These are phyloP conservation scores for Fusarium pseudograminearum DNA, from an alignment of 2,329 filamentous ascomycete species.

Conservation along the genomic window DNA sequence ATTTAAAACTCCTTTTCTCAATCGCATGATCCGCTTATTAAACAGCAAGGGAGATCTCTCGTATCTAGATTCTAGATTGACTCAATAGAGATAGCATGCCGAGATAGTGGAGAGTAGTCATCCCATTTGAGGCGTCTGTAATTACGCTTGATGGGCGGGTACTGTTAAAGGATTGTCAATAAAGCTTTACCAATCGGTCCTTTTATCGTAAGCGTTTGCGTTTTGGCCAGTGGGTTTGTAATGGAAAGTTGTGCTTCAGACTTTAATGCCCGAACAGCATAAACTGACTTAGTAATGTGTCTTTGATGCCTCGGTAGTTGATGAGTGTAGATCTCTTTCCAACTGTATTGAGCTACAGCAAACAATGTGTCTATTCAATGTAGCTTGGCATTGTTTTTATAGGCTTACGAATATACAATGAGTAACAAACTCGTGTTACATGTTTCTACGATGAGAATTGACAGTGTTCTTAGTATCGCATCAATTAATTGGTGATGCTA, in stretches of 20 bases:
- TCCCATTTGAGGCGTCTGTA: neutral
- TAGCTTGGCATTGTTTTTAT: rapidly evolving
- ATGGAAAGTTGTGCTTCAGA: neutral
- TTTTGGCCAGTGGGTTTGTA: neutral
- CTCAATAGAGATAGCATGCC: slow-evolving; percentile 1
- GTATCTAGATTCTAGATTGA: slow-evolving; percentile 24
- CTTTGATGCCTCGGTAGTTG: neutral
- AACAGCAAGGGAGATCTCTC: slow-evolving; percentile 25
- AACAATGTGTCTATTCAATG: rapidly evolving
- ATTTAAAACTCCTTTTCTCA: slow-evolving; percentile 13
- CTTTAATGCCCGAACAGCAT: neutral
- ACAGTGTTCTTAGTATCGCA: rapidly evolving
- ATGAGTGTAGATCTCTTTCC: neutral
- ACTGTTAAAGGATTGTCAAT: neutral
- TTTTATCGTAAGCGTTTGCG: neutral
- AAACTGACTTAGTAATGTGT: neutral
- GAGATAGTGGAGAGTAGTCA: slow-evolving; percentile 6
- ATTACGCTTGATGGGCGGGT: neutral
- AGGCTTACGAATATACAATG: neutral
- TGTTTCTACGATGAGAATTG: neutral
- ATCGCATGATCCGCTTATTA: slow-evolving; percentile 28
- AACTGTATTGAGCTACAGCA: neutral
- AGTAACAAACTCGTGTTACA: neutral
- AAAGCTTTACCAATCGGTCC: neutral
- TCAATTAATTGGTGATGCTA: neutral